phyloP scores from a whole-genome alignment of 495 filamentous ascomycete species.

The Hypoxylon lienhwacheense region DNA sequence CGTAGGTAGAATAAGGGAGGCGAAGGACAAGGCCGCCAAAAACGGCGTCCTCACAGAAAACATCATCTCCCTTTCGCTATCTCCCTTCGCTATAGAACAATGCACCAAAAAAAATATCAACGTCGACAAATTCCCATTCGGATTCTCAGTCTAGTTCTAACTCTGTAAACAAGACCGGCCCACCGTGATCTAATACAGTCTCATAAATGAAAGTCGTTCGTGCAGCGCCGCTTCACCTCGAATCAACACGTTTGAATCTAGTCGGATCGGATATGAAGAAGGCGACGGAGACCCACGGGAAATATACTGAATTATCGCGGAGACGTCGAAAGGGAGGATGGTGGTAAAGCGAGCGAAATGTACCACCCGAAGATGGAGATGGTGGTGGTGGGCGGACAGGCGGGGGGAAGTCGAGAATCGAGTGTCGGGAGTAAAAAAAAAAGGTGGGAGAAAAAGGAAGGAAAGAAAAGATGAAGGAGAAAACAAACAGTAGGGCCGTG shows the following conservation, averaged over 20 bases:
- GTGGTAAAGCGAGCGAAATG: conserved; percentile 26
- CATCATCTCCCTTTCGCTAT: conserved; percentile 23
- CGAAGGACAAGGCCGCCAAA: conserved; percentile 31
- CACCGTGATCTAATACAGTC: conserved; percentile 13
- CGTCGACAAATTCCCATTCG: conserved; percentile 3
- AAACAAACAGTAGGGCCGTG: too few relatives aligned
- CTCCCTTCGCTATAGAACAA: not conserved
- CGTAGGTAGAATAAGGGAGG: conserved; percentile 37
- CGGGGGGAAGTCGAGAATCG: too few relatives aligned
- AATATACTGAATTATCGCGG: not conserved
- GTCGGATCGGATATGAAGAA: conserved; percentile 6
- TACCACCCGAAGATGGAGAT: conserved; percentile 3
- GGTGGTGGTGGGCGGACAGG: not conserved
- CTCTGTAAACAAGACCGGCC: not conserved
- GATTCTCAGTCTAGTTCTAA: not conserved
- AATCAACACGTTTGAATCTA: not conserved
- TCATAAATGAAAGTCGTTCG: not conserved
- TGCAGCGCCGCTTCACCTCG: not conserved
- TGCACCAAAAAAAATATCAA: conserved; percentile 9
- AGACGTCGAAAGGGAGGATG: not conserved
- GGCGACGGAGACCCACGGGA: not conserved
- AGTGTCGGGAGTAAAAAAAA: not conserved
- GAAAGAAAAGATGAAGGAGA: conserved; percentile 18
- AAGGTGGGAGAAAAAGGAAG: not conserved
- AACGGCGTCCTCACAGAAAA: conserved; percentile 21